Evolutionary conservation across 129 eudicot genomes (phyloP).

Genomic region (Saussurea involucrata): DNA sequence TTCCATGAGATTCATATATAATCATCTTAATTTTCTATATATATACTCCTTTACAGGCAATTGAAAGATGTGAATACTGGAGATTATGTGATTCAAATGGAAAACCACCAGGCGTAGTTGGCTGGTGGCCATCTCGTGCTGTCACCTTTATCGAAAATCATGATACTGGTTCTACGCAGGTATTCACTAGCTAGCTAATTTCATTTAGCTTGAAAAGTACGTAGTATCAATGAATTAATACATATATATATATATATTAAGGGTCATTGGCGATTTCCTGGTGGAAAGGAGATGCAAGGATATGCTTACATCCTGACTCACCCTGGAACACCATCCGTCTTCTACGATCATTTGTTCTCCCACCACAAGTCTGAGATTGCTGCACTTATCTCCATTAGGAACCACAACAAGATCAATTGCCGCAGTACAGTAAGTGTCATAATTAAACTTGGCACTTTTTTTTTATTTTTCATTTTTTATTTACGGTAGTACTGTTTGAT

Average conservation of each 20-base stretch:
- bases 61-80: conserved; percentile 96
- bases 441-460: not conserved
- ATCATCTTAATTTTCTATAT: not conserved
- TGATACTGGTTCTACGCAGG: conserved; percentile 99
- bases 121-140: conserved; percentile 99
- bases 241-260: conserved; percentile 16
- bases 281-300: conserved; percentile 99
- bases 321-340: conserved; percentile 95
- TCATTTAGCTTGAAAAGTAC: too few relatives aligned
- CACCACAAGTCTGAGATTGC: conserved; percentile 51
- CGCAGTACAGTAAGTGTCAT: conserved; percentile 77
- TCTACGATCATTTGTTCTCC: conserved; percentile 87
- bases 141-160: conserved; percentile 99
- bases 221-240: too few relatives aligned
- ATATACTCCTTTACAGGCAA: conserved; percentile 70
- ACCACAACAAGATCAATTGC: conserved; percentile 73
- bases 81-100: conserved; percentile 83
- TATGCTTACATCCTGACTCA: conserved; percentile 96
- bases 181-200: conserved; percentile 21
- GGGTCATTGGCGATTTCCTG: conserved; percentile 99
- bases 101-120: conserved; percentile 95
- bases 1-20: not conserved
- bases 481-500: not conserved
- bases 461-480: not conserved
- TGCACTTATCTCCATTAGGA: conserved; percentile 66